Evolutionary conservation across 1,284 basidiomycete genomes (phyloP).

Genomic region (Lentinula novae-zelandiae): DNA sequence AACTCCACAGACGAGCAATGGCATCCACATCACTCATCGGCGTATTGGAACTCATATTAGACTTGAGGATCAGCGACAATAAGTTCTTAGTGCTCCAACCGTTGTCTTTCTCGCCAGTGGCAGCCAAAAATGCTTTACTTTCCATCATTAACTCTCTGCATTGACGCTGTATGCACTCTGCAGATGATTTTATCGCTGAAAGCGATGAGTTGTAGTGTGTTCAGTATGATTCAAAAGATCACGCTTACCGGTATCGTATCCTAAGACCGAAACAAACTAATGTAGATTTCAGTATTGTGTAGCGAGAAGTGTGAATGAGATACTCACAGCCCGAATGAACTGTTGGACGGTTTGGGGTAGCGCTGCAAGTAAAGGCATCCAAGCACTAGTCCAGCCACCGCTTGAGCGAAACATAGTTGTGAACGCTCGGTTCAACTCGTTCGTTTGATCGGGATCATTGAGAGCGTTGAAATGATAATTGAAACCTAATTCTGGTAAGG

Average conservation of each 20-base stretch:
- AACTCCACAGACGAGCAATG: slow-evolving; percentile 54
- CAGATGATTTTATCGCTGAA: slow-evolving; percentile 21
- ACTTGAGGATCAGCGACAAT: slow-evolving; percentile 52
- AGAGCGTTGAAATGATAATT: slow-evolving; percentile 63
- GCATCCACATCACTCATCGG: slow-evolving; percentile 73
- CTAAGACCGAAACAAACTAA: not conserved
- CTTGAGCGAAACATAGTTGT: slow-evolving; percentile 33
- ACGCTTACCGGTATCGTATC: not conserved
- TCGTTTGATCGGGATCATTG: slow-evolving; percentile 26
- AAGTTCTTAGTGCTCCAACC: slow-evolving; percentile 38
- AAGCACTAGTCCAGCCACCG: slow-evolving; percentile 18
- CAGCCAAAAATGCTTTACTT: slow-evolving; percentile 34
- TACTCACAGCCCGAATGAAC: slow-evolving; percentile 20
- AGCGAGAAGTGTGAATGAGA: not conserved
- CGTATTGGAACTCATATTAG: slow-evolving; percentile 61
- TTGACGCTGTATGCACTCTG: slow-evolving; percentile 26
- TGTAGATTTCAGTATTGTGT: not conserved
- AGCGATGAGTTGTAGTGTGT: slow-evolving; percentile 23
- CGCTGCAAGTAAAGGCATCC: slow-evolving; percentile 30
- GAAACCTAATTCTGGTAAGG: slow-evolving; percentile 41
- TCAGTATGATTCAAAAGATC: not conserved
- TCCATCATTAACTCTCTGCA: slow-evolving; percentile 42
- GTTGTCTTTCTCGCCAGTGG: slow-evolving; percentile 27
- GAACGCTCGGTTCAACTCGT: slow-evolving; percentile 49
- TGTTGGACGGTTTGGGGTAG: slow-evolving; percentile 35